Evolutionary conservation across 2,329 filamentous ascomycete genomes (phyloP), one percentile per base, ranked within the genome.

Genomic region (Aureobasidium subglaciale): DNA sequence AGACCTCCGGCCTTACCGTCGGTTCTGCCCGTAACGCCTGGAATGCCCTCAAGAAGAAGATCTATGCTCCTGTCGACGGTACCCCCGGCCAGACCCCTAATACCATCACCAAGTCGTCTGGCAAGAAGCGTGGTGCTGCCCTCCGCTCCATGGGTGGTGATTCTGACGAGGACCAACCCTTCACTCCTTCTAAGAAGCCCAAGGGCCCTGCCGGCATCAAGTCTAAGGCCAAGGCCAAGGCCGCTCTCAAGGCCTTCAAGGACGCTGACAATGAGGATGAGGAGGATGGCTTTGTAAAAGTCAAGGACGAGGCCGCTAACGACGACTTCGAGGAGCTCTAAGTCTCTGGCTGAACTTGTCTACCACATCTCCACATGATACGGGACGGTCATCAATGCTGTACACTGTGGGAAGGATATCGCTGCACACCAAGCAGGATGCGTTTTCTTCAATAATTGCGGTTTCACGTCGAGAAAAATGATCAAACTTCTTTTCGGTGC

Each of bases 31-130:
- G 56, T 43, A 70, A 69, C 56, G 68, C 67, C 40, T 68, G 66
- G 67, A 40, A 46, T 25, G 45, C 32, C 2, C 65, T 70, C 60
- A 66, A 64, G 60, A 68, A 65, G 62, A 70, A 70, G 58, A 58
- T 70, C n/a, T n/a, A 15, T 13, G 10, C 32, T 15, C n/a, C 18
- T 9, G 2, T 27, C 50, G 25, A 25, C 16, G n/a, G 18, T 13
- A 3, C 41, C 16, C 5, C 40, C 38, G 5, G n/a, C n/a, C 37
- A 37, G 22, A 24, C 30, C 10, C 22, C 41, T n/a, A 29, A 15
- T 10, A 20, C 48, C 35, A 25, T n/a, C n/a, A n/a, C 25, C 24
- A 46, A 46, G 27, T 30, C 40, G 22, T 41, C 49, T 8, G 22
- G 18, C 25, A 54, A 54, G 50, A 54, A 54, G 38, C 50, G 50